Base-by-base conservation (phyloP, 2,329 filamentous ascomycete species). In the Clonostachys byssicola region DNA sequence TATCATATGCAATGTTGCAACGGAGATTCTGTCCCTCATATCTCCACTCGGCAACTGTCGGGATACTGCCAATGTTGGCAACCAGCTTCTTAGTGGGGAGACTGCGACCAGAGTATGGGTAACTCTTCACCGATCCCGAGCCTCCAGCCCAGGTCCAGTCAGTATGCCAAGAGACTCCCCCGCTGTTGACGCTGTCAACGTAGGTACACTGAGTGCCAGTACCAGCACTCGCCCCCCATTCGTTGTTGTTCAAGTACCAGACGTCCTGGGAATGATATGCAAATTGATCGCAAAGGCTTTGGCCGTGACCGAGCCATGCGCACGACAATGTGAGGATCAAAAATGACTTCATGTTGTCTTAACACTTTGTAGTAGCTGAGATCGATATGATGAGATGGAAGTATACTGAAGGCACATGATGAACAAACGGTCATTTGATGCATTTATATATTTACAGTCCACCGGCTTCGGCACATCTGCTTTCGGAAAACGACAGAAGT, bases 1-100 rank as follows among this genome's bases (percentile, higher is more conserved):
- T 59, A 56, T 83, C 78, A 58, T 82, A 84, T 6, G 78, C 70
- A 8, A 84, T 80, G 56, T 84, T 71, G 43, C 76, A 75, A 30
- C 80, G 66, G 39, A 63, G 46, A 46, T 55, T 49, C 42, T 46
- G 52, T 20, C 58, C 58, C 34, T 49, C 50, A 51, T 65, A 68
- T 54, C 49, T 53, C 60, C 65, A 70, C 7, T 56, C 51, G 51
- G 64, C 62, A 5, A 55, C 60, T 5, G 58, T 60, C 12, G 62
- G 60, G 42, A 72, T 65, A 13, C 52, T 60, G 10, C 49, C 40
- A 41, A 71, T 64, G 16, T 56, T 49, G 23, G 55, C 62, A 23
- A 72, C 49, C 10, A 60, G 48, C 48, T 59, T 58, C 45, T 55
- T 55, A 33, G 52, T 53, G 23, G 55, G 17, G 4, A 58, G 39